A percentile compares a stretch with the other conserved stretches of the same genome.
These are phyloP conservation scores for Blastobotrys malaysiensis DNA, from an alignment of 1,139 yeast species.

Conservation along the genomic window DNA sequence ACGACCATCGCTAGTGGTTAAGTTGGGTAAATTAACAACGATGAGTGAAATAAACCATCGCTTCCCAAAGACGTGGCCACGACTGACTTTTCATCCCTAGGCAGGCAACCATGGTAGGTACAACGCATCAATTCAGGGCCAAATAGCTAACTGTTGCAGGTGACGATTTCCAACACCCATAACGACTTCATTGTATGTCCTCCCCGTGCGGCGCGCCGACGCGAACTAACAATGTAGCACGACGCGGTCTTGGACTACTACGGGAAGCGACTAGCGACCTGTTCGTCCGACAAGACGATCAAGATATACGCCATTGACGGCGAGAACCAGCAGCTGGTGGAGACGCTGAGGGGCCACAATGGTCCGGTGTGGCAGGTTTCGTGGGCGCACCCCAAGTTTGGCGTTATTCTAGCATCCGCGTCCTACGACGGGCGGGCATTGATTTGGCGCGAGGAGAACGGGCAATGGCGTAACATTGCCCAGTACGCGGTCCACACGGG, in stretches of 20 bases:
- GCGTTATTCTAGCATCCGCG: constrained; percentile 88
- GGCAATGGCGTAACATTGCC: constrained; percentile 82
- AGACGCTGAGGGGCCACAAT: constrained; percentile 82
- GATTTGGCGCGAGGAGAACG: constrained; percentile 92
- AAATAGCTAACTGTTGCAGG: constrained; percentile 18
- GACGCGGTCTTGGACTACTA: constrained; percentile 96
- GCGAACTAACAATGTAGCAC: constrained; percentile 39
- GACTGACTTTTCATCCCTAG: background rate
- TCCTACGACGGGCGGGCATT: constrained; percentile 93
- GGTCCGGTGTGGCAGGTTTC: constrained; percentile 99
- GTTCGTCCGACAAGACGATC: constrained; percentile 91
- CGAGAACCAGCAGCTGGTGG: constrained; percentile 62
- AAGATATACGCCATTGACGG: constrained; percentile 89
- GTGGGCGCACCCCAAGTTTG: constrained; percentile 99
- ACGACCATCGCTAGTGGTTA: no score
- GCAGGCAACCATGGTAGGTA: background rate
- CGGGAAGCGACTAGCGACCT: constrained; percentile 91
- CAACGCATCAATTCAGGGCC: background rate
- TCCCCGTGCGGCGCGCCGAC: background rate
- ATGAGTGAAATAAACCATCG: background rate
- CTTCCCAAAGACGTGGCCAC: background rate
- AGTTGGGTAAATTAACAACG: no score
- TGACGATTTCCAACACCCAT: constrained; percentile 35
- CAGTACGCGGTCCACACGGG: constrained; percentile 89
- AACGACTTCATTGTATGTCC: constrained; percentile 61